A percentile compares a stretch with the other conserved stretches of the same genome.
Evolutionary conservation across 768 basidiomycete species (phyloP).

Genomic region (Roridomyces roridus): DNA sequence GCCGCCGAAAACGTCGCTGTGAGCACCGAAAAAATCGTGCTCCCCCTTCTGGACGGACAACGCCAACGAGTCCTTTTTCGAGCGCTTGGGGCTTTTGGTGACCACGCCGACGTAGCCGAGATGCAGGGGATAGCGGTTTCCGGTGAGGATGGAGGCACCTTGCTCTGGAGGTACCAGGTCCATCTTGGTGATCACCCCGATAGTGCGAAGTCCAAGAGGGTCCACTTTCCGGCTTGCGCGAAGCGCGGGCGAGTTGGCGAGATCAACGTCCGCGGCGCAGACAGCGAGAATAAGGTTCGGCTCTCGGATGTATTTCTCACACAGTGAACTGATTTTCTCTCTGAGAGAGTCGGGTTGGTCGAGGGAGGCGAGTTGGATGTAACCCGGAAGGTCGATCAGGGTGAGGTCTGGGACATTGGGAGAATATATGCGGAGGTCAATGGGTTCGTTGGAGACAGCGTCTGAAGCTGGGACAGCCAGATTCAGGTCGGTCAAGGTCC

Average conservation of each 20-base stretch:
- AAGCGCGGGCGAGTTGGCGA: conserved; percentile 96
- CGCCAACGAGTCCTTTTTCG: conserved; percentile 54
- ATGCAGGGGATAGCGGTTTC: conserved; percentile 95
- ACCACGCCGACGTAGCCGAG: conserved; percentile 98
- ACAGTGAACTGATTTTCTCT: conserved; percentile 87
- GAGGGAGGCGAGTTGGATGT: conserved; percentile 92
- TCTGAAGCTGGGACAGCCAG: conserved; percentile 89
- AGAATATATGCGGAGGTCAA: conserved; percentile 96
- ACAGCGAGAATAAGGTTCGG: conserved; percentile 99
- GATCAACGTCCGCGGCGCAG: conserved; percentile 97
- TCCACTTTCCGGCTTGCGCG: conserved; percentile 94
- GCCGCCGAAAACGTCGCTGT: conserved; percentile 66
- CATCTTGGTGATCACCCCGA: conserved; percentile 99
- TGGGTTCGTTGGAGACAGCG: conserved; percentile 93
- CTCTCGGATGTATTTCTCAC: conserved; percentile 98
- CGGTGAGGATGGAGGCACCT: conserved; percentile 81
- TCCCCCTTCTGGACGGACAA: conserved; percentile 63
- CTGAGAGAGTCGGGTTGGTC: conserved; percentile 96
- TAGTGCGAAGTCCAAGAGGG: conserved; percentile 92
- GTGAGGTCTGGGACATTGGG: conserved; percentile 96
- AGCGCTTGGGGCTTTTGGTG: conserved; percentile 74
- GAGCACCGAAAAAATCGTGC: conserved; percentile 67
- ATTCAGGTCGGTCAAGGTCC: conserved; percentile 93
- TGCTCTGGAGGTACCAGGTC: conserved; percentile 89
- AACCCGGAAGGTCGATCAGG: conserved; percentile 96